Percentiles rank a stretch among this genome's conserved stretches.
Conservation (phyloP, 768 basidiomycete genomes). For the Leccinum variicolor region DNA sequence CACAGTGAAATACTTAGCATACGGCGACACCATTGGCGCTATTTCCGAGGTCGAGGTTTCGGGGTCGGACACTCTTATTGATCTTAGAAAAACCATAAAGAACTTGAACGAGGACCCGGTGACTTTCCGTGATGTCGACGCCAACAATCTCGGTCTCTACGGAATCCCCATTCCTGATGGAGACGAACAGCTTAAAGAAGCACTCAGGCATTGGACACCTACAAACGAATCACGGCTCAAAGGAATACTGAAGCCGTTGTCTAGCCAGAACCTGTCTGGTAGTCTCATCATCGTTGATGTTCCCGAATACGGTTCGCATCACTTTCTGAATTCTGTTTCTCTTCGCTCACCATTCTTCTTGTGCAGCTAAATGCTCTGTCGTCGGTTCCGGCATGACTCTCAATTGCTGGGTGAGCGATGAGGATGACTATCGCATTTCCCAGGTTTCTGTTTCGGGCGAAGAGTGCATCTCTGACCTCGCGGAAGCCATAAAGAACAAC, state of each 20-base stretch:
- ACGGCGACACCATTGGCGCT: neutral
- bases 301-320: neutral
- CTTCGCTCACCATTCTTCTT: neutral
- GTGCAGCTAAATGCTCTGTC: neutral
- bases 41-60: slow-evolving; percentile 2
- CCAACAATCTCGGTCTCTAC: neutral
- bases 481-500: neutral
- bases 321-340: neutral
- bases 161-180: neutral
- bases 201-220: neutral
- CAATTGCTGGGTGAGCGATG: neutral
- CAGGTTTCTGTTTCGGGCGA: neutral
- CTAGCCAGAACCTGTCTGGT: neutral
- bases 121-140: neutral
- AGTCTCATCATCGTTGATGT: neutral
- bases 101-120: neutral
- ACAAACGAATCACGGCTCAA: neutral
- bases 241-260: neutral
- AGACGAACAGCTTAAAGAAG: neutral
- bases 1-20: neutral
- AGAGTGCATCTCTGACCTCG: neutral
- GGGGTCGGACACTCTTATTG: neutral
- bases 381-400: neutral
- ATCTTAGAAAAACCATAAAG: slow-evolving; percentile 1
- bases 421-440: neutral